Conservation (phyloP, 2,329 filamentous ascomycete species). For the Chrysoporthe puriensis region DNA sequence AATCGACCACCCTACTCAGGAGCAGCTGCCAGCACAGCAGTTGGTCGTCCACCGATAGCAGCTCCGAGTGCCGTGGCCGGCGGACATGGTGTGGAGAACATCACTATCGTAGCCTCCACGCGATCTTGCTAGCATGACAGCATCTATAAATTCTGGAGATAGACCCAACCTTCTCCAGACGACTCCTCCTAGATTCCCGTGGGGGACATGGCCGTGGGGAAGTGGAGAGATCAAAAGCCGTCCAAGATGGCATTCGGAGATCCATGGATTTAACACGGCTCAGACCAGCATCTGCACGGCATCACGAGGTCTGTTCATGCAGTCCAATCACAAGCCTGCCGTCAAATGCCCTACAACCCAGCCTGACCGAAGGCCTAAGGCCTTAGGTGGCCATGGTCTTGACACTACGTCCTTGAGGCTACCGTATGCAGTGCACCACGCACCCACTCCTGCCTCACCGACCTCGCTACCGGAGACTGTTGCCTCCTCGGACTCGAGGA, state of each 20-base stretch:
- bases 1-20: neutral
- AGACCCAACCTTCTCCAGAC: constrained; percentile 13
- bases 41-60: neutral
- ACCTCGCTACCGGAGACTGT: neutral
- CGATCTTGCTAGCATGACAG: neutral
- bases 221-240: constrained; percentile 18
- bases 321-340: neutral
- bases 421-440: neutral
- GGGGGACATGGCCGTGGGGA: constrained; percentile 10
- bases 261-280: constrained; percentile 6
- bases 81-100: neutral
- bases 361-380: neutral
- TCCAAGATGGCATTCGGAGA: constrained; percentile 21
- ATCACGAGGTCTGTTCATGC: constrained; percentile 4
- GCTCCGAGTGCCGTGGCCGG: neutral
- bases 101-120: neutral
- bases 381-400: neutral
- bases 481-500: neutral
- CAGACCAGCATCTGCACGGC: constrained; percentile 7
- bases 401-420: neutral
- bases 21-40: constrained; percentile 3
- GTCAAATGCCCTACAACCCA: neutral
- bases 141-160: constrained; percentile 10
- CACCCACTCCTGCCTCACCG: constrained; percentile 3
- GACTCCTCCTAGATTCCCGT: neutral